phyloP scores from a whole-genome alignment of 2,329 filamentous ascomycete species.

The Cyphellophora europaea region DNA sequence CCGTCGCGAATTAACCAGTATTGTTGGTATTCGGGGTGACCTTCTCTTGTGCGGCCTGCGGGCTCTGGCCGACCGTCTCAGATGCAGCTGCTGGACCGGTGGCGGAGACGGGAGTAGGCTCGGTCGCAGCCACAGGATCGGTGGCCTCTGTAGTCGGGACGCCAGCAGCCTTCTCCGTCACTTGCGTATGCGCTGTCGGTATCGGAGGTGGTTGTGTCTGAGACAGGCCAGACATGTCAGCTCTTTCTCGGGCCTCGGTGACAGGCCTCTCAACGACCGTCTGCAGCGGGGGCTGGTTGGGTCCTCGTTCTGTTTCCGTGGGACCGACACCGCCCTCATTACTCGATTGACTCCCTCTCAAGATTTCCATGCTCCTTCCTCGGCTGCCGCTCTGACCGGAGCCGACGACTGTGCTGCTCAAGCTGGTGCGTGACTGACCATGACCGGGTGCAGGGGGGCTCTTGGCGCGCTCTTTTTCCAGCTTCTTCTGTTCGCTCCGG shows the following conservation, averaged over 20 bases:
- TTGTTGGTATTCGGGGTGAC: too few species aligned
- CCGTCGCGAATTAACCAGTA: too few species aligned
- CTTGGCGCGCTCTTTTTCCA: conserved; percentile 43
- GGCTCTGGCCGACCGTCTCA: too few species aligned
- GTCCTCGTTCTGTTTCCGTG: not conserved
- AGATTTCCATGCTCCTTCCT: not conserved
- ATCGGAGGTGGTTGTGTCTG: too few species aligned
- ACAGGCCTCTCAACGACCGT: not conserved
- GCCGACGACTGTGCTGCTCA: conserved; percentile 16
- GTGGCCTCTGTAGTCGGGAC: too few species aligned
- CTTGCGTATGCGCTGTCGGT: too few species aligned
- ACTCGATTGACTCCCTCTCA: not conserved
- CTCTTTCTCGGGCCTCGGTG: not conserved
- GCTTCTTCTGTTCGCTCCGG: conserved; percentile 45
- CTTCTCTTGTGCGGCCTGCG: too few species aligned
- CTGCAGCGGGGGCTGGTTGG: not conserved
- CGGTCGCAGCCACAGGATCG: too few species aligned
- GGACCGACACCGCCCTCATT: not conserved
- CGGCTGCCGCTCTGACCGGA: not conserved
- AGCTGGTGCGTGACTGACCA: conserved; percentile 23
- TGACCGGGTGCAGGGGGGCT: conserved; percentile 36
- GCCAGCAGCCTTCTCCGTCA: too few species aligned
- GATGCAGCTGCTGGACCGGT: too few species aligned
- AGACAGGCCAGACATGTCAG: not conserved
- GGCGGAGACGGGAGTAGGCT: too few species aligned